phyloP scores from a whole-genome alignment of 768 basidiomycete species.

The Naganishia friedmannii region DNA sequence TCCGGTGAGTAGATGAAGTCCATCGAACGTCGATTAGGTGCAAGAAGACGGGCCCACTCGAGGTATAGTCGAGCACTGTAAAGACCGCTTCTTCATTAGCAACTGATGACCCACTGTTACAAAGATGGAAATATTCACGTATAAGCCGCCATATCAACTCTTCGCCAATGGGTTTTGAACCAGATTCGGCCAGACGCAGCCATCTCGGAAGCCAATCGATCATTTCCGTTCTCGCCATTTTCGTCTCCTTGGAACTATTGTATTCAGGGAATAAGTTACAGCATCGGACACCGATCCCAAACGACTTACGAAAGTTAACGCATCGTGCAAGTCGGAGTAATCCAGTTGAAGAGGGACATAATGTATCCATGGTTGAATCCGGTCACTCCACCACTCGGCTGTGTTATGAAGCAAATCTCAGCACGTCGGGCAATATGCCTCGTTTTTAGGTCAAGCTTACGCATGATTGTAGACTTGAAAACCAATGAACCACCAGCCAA shows the following conservation, averaged over 20 bases:
- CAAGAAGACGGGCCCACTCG: slow-evolving; percentile 48
- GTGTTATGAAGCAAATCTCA: not conserved
- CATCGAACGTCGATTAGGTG: slow-evolving; percentile 35
- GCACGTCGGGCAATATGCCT: not conserved
- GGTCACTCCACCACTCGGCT: slow-evolving; percentile 44
- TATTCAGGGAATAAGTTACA: not conserved
- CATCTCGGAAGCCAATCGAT: slow-evolving; percentile 40
- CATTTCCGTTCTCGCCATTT: slow-evolving; percentile 31
- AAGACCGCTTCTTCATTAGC: not conserved
- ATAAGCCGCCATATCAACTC: slow-evolving; percentile 45
- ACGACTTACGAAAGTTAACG: slow-evolving; percentile 35
- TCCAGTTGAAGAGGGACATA: slow-evolving; percentile 33
- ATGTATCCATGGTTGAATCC: slow-evolving; percentile 51
- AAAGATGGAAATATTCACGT: not conserved
- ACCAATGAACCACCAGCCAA: slow-evolving; percentile 43
- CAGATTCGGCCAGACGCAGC: slow-evolving; percentile 41
- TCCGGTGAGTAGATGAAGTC: slow-evolving; percentile 34
- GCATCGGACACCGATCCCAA: slow-evolving; percentile 23
- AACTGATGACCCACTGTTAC: not conserved
- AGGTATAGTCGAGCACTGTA: slow-evolving; percentile 49
- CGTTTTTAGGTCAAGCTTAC: slow-evolving; percentile 30
- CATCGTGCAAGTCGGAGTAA: slow-evolving; percentile 41
- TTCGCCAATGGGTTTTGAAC: slow-evolving; percentile 43
- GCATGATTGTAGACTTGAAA: slow-evolving; percentile 49
- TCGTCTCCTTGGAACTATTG: slow-evolving; percentile 37